phyloP scores from a whole-genome alignment of 352 stramenopile species.

The Phytophthora constricta region DNA sequence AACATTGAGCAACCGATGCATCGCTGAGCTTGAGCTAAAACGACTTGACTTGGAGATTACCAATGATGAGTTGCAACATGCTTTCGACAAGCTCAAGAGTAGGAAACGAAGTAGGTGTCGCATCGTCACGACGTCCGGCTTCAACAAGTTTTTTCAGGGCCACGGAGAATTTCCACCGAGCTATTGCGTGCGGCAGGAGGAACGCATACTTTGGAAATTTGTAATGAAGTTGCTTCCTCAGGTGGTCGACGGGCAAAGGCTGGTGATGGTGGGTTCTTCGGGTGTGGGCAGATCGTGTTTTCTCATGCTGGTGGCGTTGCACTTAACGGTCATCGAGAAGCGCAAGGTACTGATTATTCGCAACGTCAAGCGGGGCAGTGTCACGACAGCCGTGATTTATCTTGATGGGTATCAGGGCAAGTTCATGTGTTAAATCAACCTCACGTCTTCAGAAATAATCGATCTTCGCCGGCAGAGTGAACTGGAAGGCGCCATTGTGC shows the following conservation, averaged over 20 bases:
- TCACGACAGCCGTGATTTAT: background rate
- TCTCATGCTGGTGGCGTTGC: background rate
- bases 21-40: background rate
- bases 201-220: background rate
- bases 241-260: background rate
- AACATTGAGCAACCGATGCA: background rate
- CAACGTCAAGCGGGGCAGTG: background rate
- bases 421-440: background rate
- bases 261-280: constrained; percentile 1
- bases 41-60: background rate
- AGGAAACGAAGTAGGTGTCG: background rate
- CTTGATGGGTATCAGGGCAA: background rate
- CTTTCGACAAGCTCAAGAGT: background rate
- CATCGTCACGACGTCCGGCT: background rate
- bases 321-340: background rate
- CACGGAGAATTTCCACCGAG: background rate
- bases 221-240: background rate
- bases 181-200: background rate
- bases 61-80: background rate
- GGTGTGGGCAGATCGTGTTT: constrained; percentile 7
- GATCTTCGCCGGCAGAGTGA: background rate
- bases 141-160: background rate
- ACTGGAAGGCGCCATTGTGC: background rate
- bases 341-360: constrained; percentile 4
- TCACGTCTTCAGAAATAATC: background rate